Evolutionary conservation across 2,329 filamentous ascomycete species (phyloP).

Genomic region (Stachybotrys echinatus): DNA sequence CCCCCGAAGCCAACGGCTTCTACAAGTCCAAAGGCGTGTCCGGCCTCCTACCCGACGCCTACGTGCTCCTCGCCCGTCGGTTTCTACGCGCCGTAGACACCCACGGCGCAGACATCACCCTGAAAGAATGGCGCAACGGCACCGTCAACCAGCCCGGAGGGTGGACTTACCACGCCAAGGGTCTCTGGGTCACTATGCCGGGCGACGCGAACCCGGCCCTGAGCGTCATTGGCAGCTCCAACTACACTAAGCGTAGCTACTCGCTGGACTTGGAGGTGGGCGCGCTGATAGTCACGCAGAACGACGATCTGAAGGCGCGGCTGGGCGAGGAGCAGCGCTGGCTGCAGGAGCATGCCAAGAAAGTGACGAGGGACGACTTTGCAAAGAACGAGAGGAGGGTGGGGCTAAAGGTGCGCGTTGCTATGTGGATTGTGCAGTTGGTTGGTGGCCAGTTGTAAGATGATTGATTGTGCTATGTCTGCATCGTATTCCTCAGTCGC

Average conservation of each 20-base stretch:
- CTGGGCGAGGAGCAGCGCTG: constrained; percentile 77
- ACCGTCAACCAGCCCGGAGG: constrained; percentile 74
- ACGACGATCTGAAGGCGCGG: constrained; percentile 64
- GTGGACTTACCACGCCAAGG: constrained; percentile 98
- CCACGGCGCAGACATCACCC: constrained; percentile 52
- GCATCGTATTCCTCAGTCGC: too few relatives aligned
- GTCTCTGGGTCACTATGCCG: constrained; percentile 79
- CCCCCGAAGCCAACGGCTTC: constrained; percentile 92
- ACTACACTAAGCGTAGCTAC: constrained; percentile 94
- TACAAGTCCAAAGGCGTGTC: constrained; percentile 84
- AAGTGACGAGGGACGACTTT: constrained; percentile 72
- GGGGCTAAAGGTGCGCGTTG: constrained; percentile 74
- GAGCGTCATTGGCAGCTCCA: constrained; percentile 83
- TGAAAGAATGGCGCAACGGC: constrained; percentile 86
- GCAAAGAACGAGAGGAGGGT: constrained; percentile 77
- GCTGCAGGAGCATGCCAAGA: constrained; percentile 68
- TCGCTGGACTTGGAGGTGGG: constrained; percentile 88
- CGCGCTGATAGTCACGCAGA: constrained; percentile 75
- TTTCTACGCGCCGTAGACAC: constrained; percentile 63
- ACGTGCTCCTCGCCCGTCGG: constrained; percentile 78
- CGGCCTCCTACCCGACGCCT: constrained; percentile 85
- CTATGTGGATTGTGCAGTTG: constrained; percentile 89
- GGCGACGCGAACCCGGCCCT: constrained; percentile 63
- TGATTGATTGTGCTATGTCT: too few relatives aligned
- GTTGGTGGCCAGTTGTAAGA: constrained; percentile 84